Conservation (phyloP, 164 flowering plant genomes). For the Sedum album region DNA sequence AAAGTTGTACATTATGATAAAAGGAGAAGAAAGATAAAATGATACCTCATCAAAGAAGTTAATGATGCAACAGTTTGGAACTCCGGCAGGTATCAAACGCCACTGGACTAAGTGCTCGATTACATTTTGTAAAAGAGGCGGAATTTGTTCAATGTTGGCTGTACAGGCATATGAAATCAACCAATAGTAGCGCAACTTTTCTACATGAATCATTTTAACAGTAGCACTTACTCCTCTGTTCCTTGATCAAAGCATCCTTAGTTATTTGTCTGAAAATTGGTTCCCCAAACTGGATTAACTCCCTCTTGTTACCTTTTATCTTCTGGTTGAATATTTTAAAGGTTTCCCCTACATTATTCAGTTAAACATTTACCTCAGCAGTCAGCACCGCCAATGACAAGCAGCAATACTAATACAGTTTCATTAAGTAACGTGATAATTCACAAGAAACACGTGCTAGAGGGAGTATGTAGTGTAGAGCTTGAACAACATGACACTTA, state of each 20-base stretch:
- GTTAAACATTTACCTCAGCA: background rate
- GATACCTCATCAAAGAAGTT: slow-evolving; percentile 90
- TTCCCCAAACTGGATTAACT: slow-evolving; percentile 83
- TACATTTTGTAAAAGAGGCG: slow-evolving; percentile 56
- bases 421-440: background rate
- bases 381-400: background rate
- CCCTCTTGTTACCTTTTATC: slow-evolving; percentile 79
- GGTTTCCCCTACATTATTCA: slow-evolving; percentile 54
- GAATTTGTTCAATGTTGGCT: slow-evolving; percentile 72
- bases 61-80: slow-evolving; percentile 84
- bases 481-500: background rate
- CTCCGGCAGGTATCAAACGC: slow-evolving; percentile 70
- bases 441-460: background rate
- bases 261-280: slow-evolving; percentile 75
- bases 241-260: slow-evolving; percentile 39
- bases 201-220: background rate
- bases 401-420: too few species aligned
- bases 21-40: background rate
- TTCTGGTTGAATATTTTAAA: slow-evolving; percentile 81
- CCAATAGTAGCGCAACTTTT: background rate
- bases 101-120: slow-evolving; percentile 75
- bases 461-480: background rate
- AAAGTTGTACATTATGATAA: background rate
- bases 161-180: background rate
- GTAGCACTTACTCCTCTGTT: slow-evolving; percentile 30